Conservation (phyloP, 352 stramenopile genomes). For the Aphanomyces cochlioides region DNA sequence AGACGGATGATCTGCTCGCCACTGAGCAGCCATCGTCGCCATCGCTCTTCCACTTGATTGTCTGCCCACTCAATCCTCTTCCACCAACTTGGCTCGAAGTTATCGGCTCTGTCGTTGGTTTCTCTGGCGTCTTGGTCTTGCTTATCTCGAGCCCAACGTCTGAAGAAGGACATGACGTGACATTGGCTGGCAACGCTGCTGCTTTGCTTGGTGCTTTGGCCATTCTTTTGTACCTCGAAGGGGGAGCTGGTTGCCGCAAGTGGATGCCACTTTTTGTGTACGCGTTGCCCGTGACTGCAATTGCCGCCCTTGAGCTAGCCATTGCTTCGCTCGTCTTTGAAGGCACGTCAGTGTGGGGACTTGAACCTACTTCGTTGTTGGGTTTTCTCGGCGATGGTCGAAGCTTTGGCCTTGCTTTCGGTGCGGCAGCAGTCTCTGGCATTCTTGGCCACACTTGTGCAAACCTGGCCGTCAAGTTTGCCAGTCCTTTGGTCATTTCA, state of each 20-base stretch:
- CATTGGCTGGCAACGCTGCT: constrained; percentile 12
- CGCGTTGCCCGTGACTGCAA: constrained; percentile 16
- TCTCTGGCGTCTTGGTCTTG: constrained; percentile 17
- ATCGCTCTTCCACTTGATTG: constrained; percentile 9
- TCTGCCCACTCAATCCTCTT: background rate
- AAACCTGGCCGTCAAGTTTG: constrained; percentile 21
- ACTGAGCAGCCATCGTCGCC: background rate
- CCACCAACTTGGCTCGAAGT: constrained; percentile 14
- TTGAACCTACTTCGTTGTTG: constrained; percentile 16
- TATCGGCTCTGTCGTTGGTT: constrained; percentile 4
- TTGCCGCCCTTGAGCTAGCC: constrained; percentile 3
- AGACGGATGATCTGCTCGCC: background rate
- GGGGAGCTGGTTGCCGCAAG: constrained; percentile 9
- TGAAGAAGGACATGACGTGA: background rate
- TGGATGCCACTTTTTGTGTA: constrained; percentile 29
- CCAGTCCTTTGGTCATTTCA: constrained; percentile 8
- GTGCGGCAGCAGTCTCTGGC: constrained; percentile 7
- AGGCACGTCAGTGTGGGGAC: background rate
- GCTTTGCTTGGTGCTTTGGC: constrained; percentile 10
- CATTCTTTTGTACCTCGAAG: constrained; percentile 23
- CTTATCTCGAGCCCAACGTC: background rate
- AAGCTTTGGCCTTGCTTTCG: constrained; percentile 3
- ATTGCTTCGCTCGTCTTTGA: constrained; percentile 9
- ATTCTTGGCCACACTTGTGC: constrained; percentile 8
- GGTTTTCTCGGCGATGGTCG: constrained; percentile 11